phyloP scores from a whole-genome alignment of 208 protist genomes.

The Crithidia bombi region DNA sequence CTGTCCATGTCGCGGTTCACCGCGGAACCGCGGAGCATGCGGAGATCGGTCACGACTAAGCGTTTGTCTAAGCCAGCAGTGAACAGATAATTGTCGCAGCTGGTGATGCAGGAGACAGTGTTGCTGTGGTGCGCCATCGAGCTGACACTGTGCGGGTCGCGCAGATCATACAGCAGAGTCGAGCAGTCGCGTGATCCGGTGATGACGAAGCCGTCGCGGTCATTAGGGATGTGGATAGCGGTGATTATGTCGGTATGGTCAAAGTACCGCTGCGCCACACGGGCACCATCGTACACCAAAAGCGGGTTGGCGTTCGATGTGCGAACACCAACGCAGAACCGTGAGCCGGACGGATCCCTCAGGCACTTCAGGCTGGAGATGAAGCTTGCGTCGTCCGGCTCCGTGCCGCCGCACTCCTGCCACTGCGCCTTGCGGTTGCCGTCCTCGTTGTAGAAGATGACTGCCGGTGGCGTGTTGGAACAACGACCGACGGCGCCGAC shows the following conservation, averaged over 20 bases:
- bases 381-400: slow-evolving; percentile 72
- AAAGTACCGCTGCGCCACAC: slow-evolving; percentile 69
- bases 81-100: slow-evolving; percentile 82
- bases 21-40: slow-evolving; percentile 63
- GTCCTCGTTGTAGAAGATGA: slow-evolving; percentile 80
- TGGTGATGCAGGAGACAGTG: slow-evolving; percentile 80
- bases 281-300: slow-evolving; percentile 68
- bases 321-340: slow-evolving; percentile 70
- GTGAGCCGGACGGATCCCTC: slow-evolving; percentile 36
- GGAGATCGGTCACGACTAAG: slow-evolving; percentile 76
- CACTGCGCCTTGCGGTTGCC: slow-evolving; percentile 65
- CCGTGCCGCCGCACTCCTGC: slow-evolving; percentile 72
- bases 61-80: slow-evolving; percentile 81
- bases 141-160: slow-evolving; percentile 43
- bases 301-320: slow-evolving; percentile 48
- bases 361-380: slow-evolving; percentile 78
- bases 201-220: slow-evolving; percentile 70
- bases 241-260: slow-evolving; percentile 90
- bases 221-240: slow-evolving; percentile 69
- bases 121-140: slow-evolving; percentile 67
- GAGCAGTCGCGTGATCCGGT: slow-evolving; percentile 86
- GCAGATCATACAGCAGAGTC: slow-evolving; percentile 81
- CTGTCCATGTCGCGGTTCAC: slow-evolving; percentile 73
- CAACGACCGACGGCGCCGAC: slow-evolving; percentile 70
- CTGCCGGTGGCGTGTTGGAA: slow-evolving; percentile 57